Conservation (phyloP, 768 basidiomycete species). For the Lactarius indigo region DNA sequence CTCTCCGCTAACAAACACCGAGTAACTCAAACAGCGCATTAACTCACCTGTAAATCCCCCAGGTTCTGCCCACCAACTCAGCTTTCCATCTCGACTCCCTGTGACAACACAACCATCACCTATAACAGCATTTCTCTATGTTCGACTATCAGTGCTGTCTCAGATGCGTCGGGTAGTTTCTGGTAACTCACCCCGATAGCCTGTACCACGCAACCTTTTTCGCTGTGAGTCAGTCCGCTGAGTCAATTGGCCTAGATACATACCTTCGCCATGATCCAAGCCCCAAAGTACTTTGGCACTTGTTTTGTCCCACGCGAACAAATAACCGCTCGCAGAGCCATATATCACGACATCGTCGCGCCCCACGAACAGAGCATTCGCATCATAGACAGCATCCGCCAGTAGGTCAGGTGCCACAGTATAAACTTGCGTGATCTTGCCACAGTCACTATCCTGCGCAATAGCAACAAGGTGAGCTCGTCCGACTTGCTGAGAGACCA, state of each 20-base stretch:
- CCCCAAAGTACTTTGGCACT: constrained; percentile 54
- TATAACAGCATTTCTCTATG: neutral
- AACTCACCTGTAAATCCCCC: constrained; percentile 14
- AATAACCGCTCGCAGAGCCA: constrained; percentile 50
- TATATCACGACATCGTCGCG: constrained; percentile 53
- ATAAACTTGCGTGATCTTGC: constrained; percentile 52
- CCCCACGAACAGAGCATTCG: constrained; percentile 54
- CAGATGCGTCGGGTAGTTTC: neutral
- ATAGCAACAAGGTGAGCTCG: constrained; percentile 51
- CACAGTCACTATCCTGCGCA: constrained; percentile 46
- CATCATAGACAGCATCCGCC: constrained; percentile 31
- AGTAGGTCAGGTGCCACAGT: constrained; percentile 40
- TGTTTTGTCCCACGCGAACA: constrained; percentile 60
- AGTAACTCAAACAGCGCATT: neutral
- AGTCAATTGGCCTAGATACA: constrained; percentile 22
- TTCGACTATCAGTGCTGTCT: constrained; percentile 1
- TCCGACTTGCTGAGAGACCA: constrained; percentile 52
- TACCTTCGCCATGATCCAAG: constrained; percentile 59
- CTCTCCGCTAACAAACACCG: neutral
- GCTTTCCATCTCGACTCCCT: constrained; percentile 24
- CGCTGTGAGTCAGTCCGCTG: neutral
- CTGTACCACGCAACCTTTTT: constrained; percentile 20
- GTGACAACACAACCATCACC: constrained; percentile 19
- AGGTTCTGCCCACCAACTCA: constrained; percentile 25
- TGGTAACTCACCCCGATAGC: constrained; percentile 18